Base-by-base conservation (phyloP, 345 rosid genomes). In the Eucalyptus pauciflora region DNA sequence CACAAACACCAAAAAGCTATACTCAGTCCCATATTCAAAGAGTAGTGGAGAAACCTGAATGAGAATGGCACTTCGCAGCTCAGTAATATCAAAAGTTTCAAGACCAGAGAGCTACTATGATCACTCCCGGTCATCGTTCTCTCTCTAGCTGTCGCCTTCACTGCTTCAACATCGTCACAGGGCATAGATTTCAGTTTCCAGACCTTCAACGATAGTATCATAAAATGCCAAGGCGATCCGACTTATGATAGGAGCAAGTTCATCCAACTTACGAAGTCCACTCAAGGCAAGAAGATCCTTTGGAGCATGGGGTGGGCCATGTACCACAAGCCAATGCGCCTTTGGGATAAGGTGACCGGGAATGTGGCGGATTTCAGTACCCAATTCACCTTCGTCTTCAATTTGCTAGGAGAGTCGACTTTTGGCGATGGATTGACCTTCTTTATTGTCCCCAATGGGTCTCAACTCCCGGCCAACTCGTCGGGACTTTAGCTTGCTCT, bases 371-470 rank as follows among this genome's bases (percentile, higher is more conserved):
- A 29, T 45, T 88, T 88, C 89, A 25, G 69, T 3, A 86, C 93
- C 50, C 88, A 81, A 88, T 92, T 90, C 71, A 49, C 90, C 22
- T 92, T 90, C 60, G 88, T 90, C 46, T 8, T 85, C 49, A 45
- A 80, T 29, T 86, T 88, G 2, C 58, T 29, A 5, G 20, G 17
- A 4, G 5, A 6, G 2, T 2, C 45, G 6, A 2, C 1, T 1
- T 43, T 46, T 33, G 88, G 41, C 4, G 92, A 90, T 86, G 93
- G 92, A 7, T 2, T 92, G 45, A 54, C 91, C 15, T 90, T 92
- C 86, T 92, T 92, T 54, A 27, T 92, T 85, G 58, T 33, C 41
- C 86, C 90, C 3, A 37, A 58, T 8, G 89, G 87, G 8, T 85
- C 86, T 22, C 10, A 29, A 62, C 25, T 86, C 22, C n/a, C 79